Evolutionary conservation across 495 filamentous ascomycete genomes (phyloP), one percentile per base, ranked within the genome.

Genomic region (Xylona heveae): DNA sequence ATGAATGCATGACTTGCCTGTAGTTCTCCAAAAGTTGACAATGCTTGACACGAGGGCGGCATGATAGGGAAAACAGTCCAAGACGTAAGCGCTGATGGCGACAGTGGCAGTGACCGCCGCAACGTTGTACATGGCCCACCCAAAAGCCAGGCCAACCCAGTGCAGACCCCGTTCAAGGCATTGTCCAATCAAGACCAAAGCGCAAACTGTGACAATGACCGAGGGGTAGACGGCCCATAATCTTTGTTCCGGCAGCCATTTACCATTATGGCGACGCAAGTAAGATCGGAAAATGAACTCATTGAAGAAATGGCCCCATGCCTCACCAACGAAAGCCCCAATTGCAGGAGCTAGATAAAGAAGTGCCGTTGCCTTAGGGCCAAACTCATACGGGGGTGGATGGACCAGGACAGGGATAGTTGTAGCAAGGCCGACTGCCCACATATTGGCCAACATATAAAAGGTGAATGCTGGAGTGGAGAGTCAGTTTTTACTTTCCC

Each of bases 11-110:
- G n/a, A n/a, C n/a, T n/a, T n/a, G n/a, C n/a, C n/a, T n/a, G n/a
- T 49, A 6, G 54, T 59, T 6, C 57, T 52, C 52, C 52, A 57
- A 34, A 52, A 48, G 24, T 56, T 59, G 19, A 61, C 38, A 23
- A 58, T 61, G 6, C 53, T 50, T 1, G 49, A 52, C 9, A 53
- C 56, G 5, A 52, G 42, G 1, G 56, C 55, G 0, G 54, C 43
- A 26, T 58, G 50, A 4, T 49, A 30, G 4, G 59, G 59, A 32
- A 55, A 62, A 38, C 48, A 51, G 31, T 61, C 59, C 5, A 61
- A 44, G 2, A 45, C 26, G 33, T 48, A 48, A 6, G 45, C 44
- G 18, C 25, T 37, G 31, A 47, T 31, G n/a, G 38, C 44, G 3
- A 33, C 33, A n/a, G 33, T 47, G 5, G 37, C 32, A 2, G 23